Conservation (phyloP, 139 green algal species). For the Axilococcus clingmanii region DNA sequence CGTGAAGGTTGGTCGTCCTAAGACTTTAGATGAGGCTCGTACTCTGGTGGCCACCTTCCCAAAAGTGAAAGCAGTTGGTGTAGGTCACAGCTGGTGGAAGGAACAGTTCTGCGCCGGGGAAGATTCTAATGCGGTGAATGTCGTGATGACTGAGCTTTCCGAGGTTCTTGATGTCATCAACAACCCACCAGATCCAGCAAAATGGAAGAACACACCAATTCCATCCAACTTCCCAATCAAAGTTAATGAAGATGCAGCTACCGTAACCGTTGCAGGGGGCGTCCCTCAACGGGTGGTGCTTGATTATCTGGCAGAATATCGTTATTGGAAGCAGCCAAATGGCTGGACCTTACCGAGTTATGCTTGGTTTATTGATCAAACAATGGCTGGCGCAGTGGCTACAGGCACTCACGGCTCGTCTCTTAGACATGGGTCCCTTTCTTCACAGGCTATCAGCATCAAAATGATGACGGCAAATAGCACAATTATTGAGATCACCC, state of each 20-base stretch:
- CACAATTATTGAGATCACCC: conserved; percentile 40
- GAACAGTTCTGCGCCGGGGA: conserved; percentile 33
- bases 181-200: conserved; percentile 8
- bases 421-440: conserved; percentile 49
- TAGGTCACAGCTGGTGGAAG: conserved; percentile 55
- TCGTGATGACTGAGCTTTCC: conserved; percentile 47
- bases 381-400: conserved; percentile 69
- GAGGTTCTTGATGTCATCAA: conserved; percentile 17
- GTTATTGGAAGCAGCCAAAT: conserved; percentile 29
- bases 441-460: conserved; percentile 48
- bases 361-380: conserved; percentile 76
- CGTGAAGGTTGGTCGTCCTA: conserved; percentile 44
- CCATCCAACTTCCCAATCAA: conserved; percentile 28
- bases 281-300: conserved; percentile 56
- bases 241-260: conserved; percentile 40
- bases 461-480: conserved; percentile 68
- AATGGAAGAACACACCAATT: conserved; percentile 1
- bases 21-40: conserved; percentile 27
- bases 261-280: conserved; percentile 61
- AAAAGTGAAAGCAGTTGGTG: conserved; percentile 43
- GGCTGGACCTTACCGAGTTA: conserved; percentile 68
- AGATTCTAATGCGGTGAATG: conserved; percentile 37
- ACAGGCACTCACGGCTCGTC: conserved; percentile 71
- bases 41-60: conserved; percentile 23
- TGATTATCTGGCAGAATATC: conserved; percentile 72